These are phyloP conservation scores for Nelumbo lutea DNA, from an alignment of 164 flowering plant genomes.

Conservation along the genomic window DNA sequence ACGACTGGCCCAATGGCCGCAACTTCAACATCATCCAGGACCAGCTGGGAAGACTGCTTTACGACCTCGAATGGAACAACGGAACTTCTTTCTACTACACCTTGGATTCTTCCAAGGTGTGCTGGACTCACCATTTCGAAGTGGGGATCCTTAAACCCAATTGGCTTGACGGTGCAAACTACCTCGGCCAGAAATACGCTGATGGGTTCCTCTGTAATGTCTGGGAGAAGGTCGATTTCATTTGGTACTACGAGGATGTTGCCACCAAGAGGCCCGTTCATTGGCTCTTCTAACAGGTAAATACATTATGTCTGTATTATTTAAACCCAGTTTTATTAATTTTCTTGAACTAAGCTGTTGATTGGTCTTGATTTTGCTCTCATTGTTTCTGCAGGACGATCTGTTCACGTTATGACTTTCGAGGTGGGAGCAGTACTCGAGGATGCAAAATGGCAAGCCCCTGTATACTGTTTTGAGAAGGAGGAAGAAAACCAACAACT, in stretches of 20 bases:
- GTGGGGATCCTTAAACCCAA: slow-evolving; percentile 60
- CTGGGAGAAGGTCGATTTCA: slow-evolving; percentile 60
- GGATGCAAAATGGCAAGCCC: too few relatives aligned
- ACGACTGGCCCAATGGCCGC: slow-evolving; percentile 12
- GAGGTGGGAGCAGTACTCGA: too few relatives aligned
- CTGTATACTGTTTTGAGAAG: too few relatives aligned
- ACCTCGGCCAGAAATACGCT: slow-evolving; percentile 34
- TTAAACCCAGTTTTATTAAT: too few relatives aligned
- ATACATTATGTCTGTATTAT: too few relatives aligned
- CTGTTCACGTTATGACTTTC: too few relatives aligned
- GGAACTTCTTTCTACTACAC: slow-evolving; percentile 48
- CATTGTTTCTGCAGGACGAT: too few relatives aligned
- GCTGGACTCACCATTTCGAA: slow-evolving; percentile 16
- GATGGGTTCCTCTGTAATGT: slow-evolving; percentile 38
- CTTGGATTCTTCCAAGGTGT: slow-evolving; percentile 13
- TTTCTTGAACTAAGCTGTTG: too few relatives aligned
- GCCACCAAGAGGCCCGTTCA: slow-evolving; percentile 49
- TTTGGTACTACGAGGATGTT: slow-evolving; percentile 4
- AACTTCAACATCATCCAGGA: slow-evolving; percentile 55
- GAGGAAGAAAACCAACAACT: too few relatives aligned
- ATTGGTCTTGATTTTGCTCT: too few relatives aligned
- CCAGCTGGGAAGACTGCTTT: slow-evolving; percentile 37
- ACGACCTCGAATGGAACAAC: slow-evolving; percentile 56
- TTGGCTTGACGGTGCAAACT: slow-evolving; percentile 64
- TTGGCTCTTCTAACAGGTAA: slow-evolving; percentile 57